Evolutionary conservation across 2,329 filamentous ascomycete species (phyloP).

Genomic region (Beauveria varroae): DNA sequence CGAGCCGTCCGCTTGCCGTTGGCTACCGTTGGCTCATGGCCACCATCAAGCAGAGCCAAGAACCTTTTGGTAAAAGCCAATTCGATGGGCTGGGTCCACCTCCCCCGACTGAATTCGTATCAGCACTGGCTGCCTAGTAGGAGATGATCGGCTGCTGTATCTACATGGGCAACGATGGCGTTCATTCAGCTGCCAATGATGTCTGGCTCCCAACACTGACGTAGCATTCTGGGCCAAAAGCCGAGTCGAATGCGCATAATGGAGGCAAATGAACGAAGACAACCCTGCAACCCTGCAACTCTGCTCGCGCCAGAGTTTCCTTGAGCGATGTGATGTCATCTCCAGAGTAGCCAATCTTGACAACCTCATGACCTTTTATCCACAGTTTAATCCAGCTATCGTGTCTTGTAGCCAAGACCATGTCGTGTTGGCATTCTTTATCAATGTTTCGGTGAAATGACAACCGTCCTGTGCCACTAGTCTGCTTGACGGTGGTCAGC

Average conservation of each 20-base stretch:
- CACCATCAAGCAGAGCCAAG: slow-evolving; percentile 45
- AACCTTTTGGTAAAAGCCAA: slow-evolving; percentile 34
- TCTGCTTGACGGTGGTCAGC: slow-evolving; percentile 22
- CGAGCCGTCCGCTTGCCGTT: slow-evolving; percentile 49
- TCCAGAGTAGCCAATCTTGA: slow-evolving; percentile 37
- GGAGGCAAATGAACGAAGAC: slow-evolving; percentile 46
- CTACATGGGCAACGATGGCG: slow-evolving; percentile 22
- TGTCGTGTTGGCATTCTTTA: slow-evolving; percentile 40
- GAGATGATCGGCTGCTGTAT: slow-evolving; percentile 35
- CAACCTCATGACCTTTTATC: slow-evolving; percentile 34
- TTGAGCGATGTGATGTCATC: slow-evolving; percentile 32
- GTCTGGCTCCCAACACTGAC: too few relatives aligned
- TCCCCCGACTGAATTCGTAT: slow-evolving; percentile 43
- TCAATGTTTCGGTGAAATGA: slow-evolving; percentile 31
- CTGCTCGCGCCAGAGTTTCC: slow-evolving; percentile 41
- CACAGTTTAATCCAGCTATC: slow-evolving; percentile 33
- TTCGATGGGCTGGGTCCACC: slow-evolving; percentile 32
- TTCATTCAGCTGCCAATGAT: slow-evolving; percentile 31
- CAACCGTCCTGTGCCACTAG: slow-evolving; percentile 33
- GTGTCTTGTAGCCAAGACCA: slow-evolving; percentile 43
- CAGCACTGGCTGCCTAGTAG: slow-evolving; percentile 46
- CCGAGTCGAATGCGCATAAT: slow-evolving; percentile 50
- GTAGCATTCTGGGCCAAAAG: slow-evolving; percentile 32
- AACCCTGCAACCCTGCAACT: slow-evolving; percentile 31
- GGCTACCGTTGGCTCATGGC: slow-evolving; percentile 35